Base-by-base conservation (phyloP, 129 eudicot species). In the Lactuca saligna region DNA sequence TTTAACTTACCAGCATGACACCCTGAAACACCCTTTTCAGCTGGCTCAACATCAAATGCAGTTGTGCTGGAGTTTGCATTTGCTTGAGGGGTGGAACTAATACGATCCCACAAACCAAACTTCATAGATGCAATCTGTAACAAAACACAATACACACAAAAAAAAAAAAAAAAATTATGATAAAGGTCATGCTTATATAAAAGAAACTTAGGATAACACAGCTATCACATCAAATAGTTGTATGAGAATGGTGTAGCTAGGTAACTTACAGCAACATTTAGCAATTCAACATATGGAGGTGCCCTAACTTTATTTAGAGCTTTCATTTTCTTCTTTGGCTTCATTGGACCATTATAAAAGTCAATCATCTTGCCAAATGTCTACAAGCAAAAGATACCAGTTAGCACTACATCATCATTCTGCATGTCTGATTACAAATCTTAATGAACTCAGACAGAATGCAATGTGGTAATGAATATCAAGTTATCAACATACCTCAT, bases 241-340 rank as follows among this genome's bases (percentile, higher is more conserved):
- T 20, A 72, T 17, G 63, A 54, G 15, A 41, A 8, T 44, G 14
- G 25, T 7, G 29, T 25, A 25, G 29, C 32, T 62, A 49, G 66
- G 54, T 57, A 25, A 84, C 98, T 83, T 78, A 92, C 98, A 66
- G 98, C 96, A 70, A 87, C 89, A 76, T 88, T 80, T 46, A 88
- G 85, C 84, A 92, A 86, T 67, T 87, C 96, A 76, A 66, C 64
- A 57, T 74, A 76, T 55, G 96, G 98, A 65, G 78, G 35, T 39
- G 73, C 41, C 53, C 84, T 80, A 61, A 79, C 59, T 12, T 56
- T 50, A 58, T 56, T 79, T 60, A 82, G 35, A 65, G 53, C 77
- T 72, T 57, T 73, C 48, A 32, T 59, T 61, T 69, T 79, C 79
- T n/a, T 75, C 74, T 65, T 54, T 42, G 55, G 46, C 74, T 20